phyloP scores from a whole-genome alignment of 768 basidiomycete genomes.

The Termitomyces sp. region DNA sequence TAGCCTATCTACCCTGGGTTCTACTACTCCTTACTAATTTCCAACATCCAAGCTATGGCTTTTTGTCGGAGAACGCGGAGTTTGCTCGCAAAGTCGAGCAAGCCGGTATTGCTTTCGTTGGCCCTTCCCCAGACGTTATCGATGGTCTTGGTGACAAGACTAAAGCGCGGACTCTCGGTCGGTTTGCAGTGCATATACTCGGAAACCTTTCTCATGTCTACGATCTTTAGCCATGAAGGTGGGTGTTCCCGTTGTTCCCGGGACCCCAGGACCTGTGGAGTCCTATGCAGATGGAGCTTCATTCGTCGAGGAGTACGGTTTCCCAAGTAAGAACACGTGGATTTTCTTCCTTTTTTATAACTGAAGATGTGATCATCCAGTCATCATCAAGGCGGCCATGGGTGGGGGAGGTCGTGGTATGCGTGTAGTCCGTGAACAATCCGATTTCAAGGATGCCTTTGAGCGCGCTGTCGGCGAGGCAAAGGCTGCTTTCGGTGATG shows the following conservation, averaged over 20 bases:
- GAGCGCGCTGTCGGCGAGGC: slow-evolving; percentile 94
- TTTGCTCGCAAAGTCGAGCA: slow-evolving; percentile 99
- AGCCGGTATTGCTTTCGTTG: slow-evolving; percentile 95
- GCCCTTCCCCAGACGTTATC: slow-evolving; percentile 93
- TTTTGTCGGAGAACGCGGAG: slow-evolving; percentile 93
- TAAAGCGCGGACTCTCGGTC: slow-evolving; percentile 88
- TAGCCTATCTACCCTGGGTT: background rate
- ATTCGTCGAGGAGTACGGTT: slow-evolving; percentile 95
- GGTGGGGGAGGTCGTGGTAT: slow-evolving; percentile 98
- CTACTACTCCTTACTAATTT: background rate
- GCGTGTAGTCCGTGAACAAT: slow-evolving; percentile 95
- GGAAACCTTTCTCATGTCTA: background rate
- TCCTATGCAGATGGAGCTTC: slow-evolving; percentile 74
- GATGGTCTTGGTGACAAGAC: slow-evolving; percentile 99
- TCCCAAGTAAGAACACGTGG: slow-evolving; percentile 58
- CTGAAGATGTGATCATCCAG: slow-evolving; percentile 30
- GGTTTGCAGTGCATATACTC: slow-evolving; percentile 12
- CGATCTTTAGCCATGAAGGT: slow-evolving; percentile 70
- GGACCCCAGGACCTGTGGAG: slow-evolving; percentile 92
- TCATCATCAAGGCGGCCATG: slow-evolving; percentile 99
- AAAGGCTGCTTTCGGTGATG: slow-evolving; percentile 95
- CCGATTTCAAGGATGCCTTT: slow-evolving; percentile 86
- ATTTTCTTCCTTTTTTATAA: slow-evolving; percentile 3
- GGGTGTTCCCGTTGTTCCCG: slow-evolving; percentile 95
- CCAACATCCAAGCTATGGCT: slow-evolving; percentile 71